Percentiles rank a stretch among this genome's conserved stretches.
phyloP scores from a whole-genome alignment of 1,139 yeast species.

The Yamadazyma triangularis region DNA sequence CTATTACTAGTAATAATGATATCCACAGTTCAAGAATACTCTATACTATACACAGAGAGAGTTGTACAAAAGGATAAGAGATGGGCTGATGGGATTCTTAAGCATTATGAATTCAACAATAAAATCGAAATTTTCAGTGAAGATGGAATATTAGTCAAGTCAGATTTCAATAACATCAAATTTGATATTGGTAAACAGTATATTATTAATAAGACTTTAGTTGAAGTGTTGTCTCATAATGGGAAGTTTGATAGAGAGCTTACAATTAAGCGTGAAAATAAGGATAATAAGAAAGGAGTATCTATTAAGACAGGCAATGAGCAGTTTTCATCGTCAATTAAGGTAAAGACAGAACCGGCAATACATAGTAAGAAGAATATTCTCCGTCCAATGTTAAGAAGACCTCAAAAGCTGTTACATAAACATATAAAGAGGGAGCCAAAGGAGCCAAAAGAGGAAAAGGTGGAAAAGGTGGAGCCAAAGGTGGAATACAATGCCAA shows the following conservation, averaged over 20 bases:
- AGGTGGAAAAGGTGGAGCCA: not conserved
- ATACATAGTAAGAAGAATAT: too few relatives aligned
- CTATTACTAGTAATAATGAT: too few relatives aligned
- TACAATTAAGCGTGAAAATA: constrained; percentile 5
- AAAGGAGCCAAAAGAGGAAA: too few relatives aligned
- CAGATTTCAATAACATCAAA: constrained; percentile 16
- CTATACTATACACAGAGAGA: constrained; percentile 38
- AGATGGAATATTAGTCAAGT: constrained; percentile 30
- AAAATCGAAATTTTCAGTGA: constrained; percentile 42
- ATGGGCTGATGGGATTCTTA: constrained; percentile 53
- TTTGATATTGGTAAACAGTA: constrained; percentile 10
- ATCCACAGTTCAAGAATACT: constrained; percentile 10
- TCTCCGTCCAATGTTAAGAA: not conserved
- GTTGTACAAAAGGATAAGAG: constrained; percentile 46
- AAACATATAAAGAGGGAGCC: too few relatives aligned
- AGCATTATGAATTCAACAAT: constrained; percentile 44
- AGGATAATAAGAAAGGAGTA: constrained; percentile 1
- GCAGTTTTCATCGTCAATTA: too few relatives aligned
- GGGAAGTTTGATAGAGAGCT: constrained; percentile 9
- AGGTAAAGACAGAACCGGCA: not conserved
- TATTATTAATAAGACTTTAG: constrained; percentile 7
- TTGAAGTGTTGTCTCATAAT: constrained; percentile 7
- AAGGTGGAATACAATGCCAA: not conserved
- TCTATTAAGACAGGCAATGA: constrained; percentile 3
- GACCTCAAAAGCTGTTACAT: not conserved